A percentile compares a stretch with the other conserved stretches of the same genome.
phyloP scores from a whole-genome alignment of 2,329 filamentous ascomycete genomes.

The Knufia fluminis region DNA sequence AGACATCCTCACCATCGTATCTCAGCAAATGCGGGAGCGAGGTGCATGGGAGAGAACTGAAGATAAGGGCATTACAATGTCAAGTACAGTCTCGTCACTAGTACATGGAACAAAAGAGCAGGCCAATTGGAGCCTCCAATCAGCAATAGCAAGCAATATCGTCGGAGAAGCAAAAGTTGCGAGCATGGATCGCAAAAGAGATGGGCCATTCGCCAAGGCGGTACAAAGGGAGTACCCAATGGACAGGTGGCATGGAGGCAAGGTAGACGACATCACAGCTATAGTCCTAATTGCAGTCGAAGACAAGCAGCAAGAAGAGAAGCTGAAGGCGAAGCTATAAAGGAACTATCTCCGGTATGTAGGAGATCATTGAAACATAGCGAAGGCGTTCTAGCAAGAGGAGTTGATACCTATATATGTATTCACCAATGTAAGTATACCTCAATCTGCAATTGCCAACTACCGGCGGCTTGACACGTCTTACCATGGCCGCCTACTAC shows the following conservation, averaged over 20 bases:
- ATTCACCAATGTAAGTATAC: too few relatives aligned
- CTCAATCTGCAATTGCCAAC: too few relatives aligned
- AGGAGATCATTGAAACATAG: neutral
- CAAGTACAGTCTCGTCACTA: conserved; percentile 48
- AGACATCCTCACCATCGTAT: conserved; percentile 74
- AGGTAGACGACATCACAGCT: conserved; percentile 91
- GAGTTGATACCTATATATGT: neutral
- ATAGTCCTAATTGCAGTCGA: conserved; percentile 71
- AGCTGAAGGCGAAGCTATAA: conserved; percentile 20
- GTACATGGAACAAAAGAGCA: conserved; percentile 30
- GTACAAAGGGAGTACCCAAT: conserved; percentile 79
- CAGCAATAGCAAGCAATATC: conserved; percentile 67
- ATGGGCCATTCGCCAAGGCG: conserved; percentile 92
- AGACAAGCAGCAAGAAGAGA: neutral
- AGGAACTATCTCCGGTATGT: neutral
- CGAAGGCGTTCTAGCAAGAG: neutral
- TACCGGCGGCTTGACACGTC: too few relatives aligned
- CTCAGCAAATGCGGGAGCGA: conserved; percentile 60
- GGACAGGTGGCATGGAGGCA: conserved; percentile 83
- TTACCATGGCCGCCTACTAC: too few relatives aligned
- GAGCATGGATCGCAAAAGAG: conserved; percentile 68
- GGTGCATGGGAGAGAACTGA: conserved; percentile 61
- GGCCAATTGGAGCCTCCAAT: conserved; percentile 55
- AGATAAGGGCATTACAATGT: conserved; percentile 53
- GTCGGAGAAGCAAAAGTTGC: conserved; percentile 74